phyloP scores from a whole-genome alignment of 768 basidiomycete species.

The Lactarius tabidus region DNA sequence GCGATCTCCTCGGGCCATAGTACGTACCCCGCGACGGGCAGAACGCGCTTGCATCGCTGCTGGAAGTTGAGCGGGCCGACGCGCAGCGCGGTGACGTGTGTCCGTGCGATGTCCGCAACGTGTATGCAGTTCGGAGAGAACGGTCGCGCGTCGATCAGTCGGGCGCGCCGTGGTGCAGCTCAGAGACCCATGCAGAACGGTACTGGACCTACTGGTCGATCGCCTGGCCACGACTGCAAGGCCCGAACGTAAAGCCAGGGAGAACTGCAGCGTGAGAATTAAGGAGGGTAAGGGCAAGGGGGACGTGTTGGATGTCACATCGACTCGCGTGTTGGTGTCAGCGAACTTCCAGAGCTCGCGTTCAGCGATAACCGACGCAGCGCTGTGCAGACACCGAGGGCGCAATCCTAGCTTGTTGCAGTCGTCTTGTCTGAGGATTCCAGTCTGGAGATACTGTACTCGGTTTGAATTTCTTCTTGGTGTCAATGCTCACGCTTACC shows the following conservation, averaged over 20 bases:
- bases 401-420: conserved; percentile 16
- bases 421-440: conserved; percentile 17
- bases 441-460: conserved; percentile 13
- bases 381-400: conserved; percentile 17
- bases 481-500: background rate
- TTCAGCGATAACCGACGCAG: conserved; percentile 16
- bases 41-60: conserved; percentile 11
- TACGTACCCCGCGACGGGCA: conserved; percentile 18
- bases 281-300: background rate
- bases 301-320: conserved; percentile 18
- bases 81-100: conserved; percentile 16
- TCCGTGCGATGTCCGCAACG: conserved; percentile 13
- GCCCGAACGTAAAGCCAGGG: conserved; percentile 16
- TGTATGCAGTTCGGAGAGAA: conserved; percentile 22
- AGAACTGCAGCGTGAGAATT: conserved; percentile 2
- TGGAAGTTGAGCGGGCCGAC: conserved; percentile 4
- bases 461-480: background rate
- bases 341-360: conserved; percentile 21
- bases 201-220: conserved; percentile 33
- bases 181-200: conserved; percentile 13
- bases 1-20: conserved; percentile 16
- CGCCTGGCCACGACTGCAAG: conserved; percentile 21
- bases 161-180: conserved; percentile 11
- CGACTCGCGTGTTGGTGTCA: conserved; percentile 13
- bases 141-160: conserved; percentile 10